These are phyloP conservation scores for Lasiosphaeria ovina DNA, from an alignment of 495 filamentous ascomycete species.

Conservation along the genomic window DNA sequence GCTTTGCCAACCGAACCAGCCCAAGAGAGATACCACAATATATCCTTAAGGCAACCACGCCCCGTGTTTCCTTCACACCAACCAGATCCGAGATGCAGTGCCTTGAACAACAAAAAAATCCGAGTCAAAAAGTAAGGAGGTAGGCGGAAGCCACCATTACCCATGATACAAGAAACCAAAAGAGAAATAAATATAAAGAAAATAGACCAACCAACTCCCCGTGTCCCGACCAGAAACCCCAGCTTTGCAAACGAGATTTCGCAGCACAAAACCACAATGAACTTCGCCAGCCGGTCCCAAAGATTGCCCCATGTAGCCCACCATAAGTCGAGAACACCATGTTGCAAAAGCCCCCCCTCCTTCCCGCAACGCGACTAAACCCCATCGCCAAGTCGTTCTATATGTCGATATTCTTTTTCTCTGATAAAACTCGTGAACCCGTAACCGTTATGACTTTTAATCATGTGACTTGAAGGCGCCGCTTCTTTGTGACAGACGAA, in stretches of 20 bases:
- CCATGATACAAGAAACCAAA: slow-evolving; percentile 22
- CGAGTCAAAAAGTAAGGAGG: slow-evolving; percentile 21
- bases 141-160: slow-evolving; percentile 20
- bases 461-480: slow-evolving; percentile 36
- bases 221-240: slow-evolving; percentile 20
- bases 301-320: slow-evolving; percentile 28
- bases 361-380: slow-evolving; percentile 13
- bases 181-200: slow-evolving; percentile 15
- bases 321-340: slow-evolving; percentile 26
- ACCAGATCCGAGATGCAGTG: slow-evolving; percentile 34
- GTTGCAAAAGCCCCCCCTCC: slow-evolving; percentile 15
- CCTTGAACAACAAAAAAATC: slow-evolving; percentile 21
- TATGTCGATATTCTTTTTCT: slow-evolving; percentile 35
- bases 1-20: slow-evolving; percentile 26
- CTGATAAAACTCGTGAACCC: slow-evolving; percentile 38
- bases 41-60: slow-evolving; percentile 15
- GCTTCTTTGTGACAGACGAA: slow-evolving; percentile 26
- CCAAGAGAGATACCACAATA: slow-evolving; percentile 19
- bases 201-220: slow-evolving; percentile 31
- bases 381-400: slow-evolving; percentile 31
- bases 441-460: slow-evolving; percentile 38
- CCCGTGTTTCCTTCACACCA: slow-evolving; percentile 13
- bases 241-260: slow-evolving; percentile 18
- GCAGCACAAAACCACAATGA: slow-evolving; percentile 28
- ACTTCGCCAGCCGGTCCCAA: slow-evolving; percentile 24